These are phyloP conservation scores for Stromatinia cepivora DNA, from an alignment of 2,329 filamentous ascomycete genomes.

Conservation along the genomic window DNA sequence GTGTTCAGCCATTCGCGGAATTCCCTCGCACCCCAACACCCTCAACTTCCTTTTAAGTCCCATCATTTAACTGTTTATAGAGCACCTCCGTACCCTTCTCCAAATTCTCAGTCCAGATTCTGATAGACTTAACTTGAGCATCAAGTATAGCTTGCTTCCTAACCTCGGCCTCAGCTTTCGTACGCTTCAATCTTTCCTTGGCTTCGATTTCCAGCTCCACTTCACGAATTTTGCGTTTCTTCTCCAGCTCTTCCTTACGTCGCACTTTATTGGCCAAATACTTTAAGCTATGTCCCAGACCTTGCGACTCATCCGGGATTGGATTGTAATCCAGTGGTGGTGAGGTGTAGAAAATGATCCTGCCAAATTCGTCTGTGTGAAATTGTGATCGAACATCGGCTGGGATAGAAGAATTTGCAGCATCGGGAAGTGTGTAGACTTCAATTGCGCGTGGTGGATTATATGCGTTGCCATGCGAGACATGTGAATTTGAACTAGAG, in stretches of 20 bases:
- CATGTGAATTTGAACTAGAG: constrained; percentile 28
- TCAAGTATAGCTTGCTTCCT: constrained; percentile 28
- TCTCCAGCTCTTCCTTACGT: constrained; percentile 40
- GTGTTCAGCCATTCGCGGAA: constrained; percentile 31
- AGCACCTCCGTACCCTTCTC: constrained; percentile 36
- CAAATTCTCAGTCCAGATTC: constrained; percentile 32
- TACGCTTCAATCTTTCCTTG: constrained; percentile 31
- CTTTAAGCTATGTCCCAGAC: constrained; percentile 50
- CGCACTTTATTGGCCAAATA: constrained; percentile 50
- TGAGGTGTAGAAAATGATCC: constrained; percentile 66
- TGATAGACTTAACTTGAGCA: constrained; percentile 30
- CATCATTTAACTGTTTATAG: constrained; percentile 37
- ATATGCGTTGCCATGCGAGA: constrained; percentile 45
- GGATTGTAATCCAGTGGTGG: constrained; percentile 56
- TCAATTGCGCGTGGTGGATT: constrained; percentile 62
- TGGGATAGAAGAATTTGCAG: constrained; percentile 64
- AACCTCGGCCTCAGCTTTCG: constrained; percentile 29
- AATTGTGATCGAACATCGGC: constrained; percentile 64
- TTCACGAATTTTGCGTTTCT: constrained; percentile 38
- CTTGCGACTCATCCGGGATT: constrained; percentile 34
- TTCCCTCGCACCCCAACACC: too few species aligned
- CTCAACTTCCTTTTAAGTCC: constrained; percentile 32
- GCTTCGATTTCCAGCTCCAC: constrained; percentile 38
- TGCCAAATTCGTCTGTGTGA: constrained; percentile 63
- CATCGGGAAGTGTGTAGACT: constrained; percentile 63